Evolutionary conservation across 2,329 filamentous ascomycete species (phyloP).

Genomic region (Tolypocladium capitatum): DNA sequence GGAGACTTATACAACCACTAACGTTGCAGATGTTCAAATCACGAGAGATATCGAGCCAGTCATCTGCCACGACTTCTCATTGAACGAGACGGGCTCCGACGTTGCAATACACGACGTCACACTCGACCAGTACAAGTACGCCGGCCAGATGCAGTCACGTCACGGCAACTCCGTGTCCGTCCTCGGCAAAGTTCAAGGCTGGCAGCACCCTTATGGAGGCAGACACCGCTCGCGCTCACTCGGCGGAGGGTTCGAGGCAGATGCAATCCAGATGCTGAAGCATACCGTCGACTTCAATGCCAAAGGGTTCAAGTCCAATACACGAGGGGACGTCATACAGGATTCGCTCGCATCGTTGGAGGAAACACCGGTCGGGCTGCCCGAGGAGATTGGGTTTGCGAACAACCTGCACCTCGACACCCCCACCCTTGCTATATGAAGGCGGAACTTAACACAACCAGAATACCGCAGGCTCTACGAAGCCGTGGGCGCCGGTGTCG

Average conservation of each 20-base stretch:
- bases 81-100: conserved; percentile 28
- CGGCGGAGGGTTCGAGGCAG: too few relatives aligned
- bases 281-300: conserved; percentile 24
- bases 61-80: conserved; percentile 27
- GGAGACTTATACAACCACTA: too few relatives aligned
- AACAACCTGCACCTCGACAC: too few relatives aligned
- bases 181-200: too few relatives aligned
- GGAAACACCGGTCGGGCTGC: conserved; percentile 8
- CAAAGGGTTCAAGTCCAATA: conserved; percentile 27
- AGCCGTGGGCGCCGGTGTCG: too few relatives aligned
- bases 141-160: conserved; percentile 13
- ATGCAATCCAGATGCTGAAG: conserved; percentile 14
- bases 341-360: conserved; percentile 22
- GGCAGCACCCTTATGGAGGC: too few relatives aligned
- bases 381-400: too few relatives aligned
- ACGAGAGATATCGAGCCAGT: conserved; percentile 14
- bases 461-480: too few relatives aligned
- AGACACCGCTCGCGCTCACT: too few relatives aligned
- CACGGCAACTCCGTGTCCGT: not conserved
- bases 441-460: too few relatives aligned
- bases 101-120: conserved; percentile 24
- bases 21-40: too few relatives aligned
- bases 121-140: conserved; percentile 22
- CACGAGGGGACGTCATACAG: conserved; percentile 23
- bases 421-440: too few relatives aligned